Evolutionary conservation across 768 basidiomycete genomes (phyloP).

Genomic region (Pulveroboletus sp.): DNA sequence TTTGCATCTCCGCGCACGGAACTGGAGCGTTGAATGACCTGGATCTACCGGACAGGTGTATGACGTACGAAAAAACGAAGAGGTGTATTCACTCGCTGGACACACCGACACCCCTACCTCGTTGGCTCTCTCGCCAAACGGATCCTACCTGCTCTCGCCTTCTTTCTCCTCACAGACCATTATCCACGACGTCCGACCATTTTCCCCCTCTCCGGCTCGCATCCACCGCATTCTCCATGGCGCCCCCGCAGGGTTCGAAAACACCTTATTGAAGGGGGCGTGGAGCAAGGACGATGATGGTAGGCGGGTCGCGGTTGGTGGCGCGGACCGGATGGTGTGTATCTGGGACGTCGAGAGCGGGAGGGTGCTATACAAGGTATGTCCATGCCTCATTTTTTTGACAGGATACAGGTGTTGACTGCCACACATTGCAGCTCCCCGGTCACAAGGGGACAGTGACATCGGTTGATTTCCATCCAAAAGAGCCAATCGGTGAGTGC

Average conservation of each 20-base stretch:
- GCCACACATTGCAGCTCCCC: constrained; percentile 54
- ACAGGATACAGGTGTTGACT: neutral
- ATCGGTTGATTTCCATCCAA: constrained; percentile 93
- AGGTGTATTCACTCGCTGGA: constrained; percentile 75
- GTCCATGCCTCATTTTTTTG: constrained; percentile 8
- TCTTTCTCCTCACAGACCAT: constrained; percentile 86
- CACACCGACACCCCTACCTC: constrained; percentile 94
- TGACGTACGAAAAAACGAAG: constrained; percentile 80
- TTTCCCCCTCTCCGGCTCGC: constrained; percentile 78
- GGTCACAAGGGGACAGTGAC: constrained; percentile 97
- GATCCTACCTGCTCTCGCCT: constrained; percentile 82
- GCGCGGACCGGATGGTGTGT: constrained; percentile 81
- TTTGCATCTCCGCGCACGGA: neutral
- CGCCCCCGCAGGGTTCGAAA: constrained; percentile 93
- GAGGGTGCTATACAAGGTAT: constrained; percentile 74
- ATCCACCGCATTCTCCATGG: constrained; percentile 77
- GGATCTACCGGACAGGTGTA: constrained; percentile 52
- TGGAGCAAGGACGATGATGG: constrained; percentile 90
- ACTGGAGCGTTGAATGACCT: neutral
- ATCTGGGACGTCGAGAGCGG: constrained; percentile 84
- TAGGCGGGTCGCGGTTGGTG: constrained; percentile 78
- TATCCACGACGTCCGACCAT: constrained; percentile 91
- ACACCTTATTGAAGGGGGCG: constrained; percentile 71
- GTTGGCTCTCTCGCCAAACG: constrained; percentile 85
- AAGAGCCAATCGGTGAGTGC: constrained; percentile 85